Percentiles rank a stretch among this genome's conserved stretches.
phyloP scores from a whole-genome alignment of 2,329 filamentous ascomycete genomes.

The Aphanocladium album region DNA sequence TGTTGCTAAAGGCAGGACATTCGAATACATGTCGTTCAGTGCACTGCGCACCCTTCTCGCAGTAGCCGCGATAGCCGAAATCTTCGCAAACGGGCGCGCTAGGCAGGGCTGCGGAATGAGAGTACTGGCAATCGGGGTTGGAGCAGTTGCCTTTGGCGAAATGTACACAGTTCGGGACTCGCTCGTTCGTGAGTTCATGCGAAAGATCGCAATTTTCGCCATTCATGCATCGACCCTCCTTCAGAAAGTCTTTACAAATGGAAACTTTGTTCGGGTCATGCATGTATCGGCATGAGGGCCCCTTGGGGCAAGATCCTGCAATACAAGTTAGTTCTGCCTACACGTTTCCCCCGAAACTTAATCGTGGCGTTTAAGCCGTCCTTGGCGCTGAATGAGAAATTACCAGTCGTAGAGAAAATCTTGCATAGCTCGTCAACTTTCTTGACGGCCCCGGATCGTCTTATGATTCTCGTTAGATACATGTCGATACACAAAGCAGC shows the following conservation, averaged over 20 bases:
- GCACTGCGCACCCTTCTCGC: conserved; percentile 74
- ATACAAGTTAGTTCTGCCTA: conserved; percentile 37
- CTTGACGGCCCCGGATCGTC: conserved; percentile 50
- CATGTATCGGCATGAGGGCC: conserved; percentile 70
- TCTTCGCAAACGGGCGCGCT: conserved; percentile 74
- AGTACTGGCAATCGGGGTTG: conserved; percentile 80
- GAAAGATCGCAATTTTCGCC: conserved; percentile 85
- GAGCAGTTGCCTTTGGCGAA: conserved; percentile 86
- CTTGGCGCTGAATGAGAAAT: conserved; percentile 38
- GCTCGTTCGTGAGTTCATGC: conserved; percentile 76
- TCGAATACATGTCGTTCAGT: conserved; percentile 82
- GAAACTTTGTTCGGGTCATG: conserved; percentile 86
- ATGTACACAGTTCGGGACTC: conserved; percentile 83
- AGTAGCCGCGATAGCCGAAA: conserved; percentile 86
- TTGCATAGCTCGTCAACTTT: conserved; percentile 73
- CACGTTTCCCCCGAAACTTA: conserved; percentile 16
- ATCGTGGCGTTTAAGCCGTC: background rate
- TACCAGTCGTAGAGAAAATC: conserved; percentile 65
- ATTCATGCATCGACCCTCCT: conserved; percentile 69
- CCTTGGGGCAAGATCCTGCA: conserved; percentile 79
- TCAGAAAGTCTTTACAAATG: conserved; percentile 82
- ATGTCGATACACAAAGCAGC: conserved; percentile 17
- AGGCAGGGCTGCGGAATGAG: conserved; percentile 74
- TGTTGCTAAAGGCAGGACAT: conserved; percentile 93
- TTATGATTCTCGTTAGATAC: conserved; percentile 35